phyloP scores from a whole-genome alignment of 768 basidiomycete species.

The Termitomyces sp. region DNA sequence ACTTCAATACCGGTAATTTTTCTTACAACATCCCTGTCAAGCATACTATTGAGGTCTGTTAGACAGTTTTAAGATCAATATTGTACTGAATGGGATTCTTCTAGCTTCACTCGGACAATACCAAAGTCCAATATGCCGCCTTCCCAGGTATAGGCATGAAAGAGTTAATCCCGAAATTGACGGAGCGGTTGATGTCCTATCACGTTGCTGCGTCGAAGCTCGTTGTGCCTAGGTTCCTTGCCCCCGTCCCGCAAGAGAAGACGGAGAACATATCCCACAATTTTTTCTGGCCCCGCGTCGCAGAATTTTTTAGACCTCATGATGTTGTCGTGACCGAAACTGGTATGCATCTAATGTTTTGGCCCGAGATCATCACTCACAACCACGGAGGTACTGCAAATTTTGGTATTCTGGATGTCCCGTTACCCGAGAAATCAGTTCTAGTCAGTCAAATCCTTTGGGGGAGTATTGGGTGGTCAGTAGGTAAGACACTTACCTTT shows the following conservation, averaged over 20 bases:
- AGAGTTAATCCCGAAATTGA: conserved; percentile 65
- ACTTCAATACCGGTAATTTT: conserved; percentile 89
- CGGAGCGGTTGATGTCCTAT: conserved; percentile 43
- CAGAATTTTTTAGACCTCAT: conserved; percentile 59
- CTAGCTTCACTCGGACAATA: conserved; percentile 74
- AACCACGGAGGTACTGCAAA: conserved; percentile 54
- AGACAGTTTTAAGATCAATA: not conserved
- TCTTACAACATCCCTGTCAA: conserved; percentile 61
- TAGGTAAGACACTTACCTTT: conserved; percentile 37
- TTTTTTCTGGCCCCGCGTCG: conserved; percentile 81
- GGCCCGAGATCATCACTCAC: no score
- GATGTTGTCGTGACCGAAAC: conserved; percentile 89
- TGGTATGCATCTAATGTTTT: conserved; percentile 31
- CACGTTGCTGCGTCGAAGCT: conserved; percentile 33
- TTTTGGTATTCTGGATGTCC: conserved; percentile 81
- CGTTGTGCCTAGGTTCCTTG: conserved; percentile 37
- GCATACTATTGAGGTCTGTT: conserved; percentile 56
- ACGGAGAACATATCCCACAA: conserved; percentile 60
- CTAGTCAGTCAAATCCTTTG: conserved; percentile 78
- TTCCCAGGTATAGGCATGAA: conserved; percentile 75
- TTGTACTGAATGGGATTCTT: not conserved
- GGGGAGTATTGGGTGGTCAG: conserved; percentile 91
- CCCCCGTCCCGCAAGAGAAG: conserved; percentile 44
- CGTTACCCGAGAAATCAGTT: conserved; percentile 63
- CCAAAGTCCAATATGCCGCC: conserved; percentile 55